Evolutionary conservation across 352 stramenopile species (phyloP).

Genomic region (Globisporangium irregulare): DNA sequence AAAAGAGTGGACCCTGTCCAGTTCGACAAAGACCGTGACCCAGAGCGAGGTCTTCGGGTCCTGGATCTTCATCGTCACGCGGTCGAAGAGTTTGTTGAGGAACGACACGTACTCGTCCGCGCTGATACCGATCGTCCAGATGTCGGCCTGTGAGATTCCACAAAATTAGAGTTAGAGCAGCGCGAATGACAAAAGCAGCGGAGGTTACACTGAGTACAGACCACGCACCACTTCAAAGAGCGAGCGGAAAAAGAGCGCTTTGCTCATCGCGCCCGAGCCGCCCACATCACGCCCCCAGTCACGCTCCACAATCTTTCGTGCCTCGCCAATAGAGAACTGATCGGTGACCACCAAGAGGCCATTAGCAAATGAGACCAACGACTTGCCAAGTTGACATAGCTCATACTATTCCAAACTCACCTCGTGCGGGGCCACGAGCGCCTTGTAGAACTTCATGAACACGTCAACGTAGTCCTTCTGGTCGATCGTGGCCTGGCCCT

Average conservation of each 20-base stretch:
- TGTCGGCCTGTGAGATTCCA: slow-evolving; percentile 41
- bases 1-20: slow-evolving; percentile 70
- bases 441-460: slow-evolving; percentile 85
- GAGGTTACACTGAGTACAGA: too few species aligned
- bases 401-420: slow-evolving; percentile 8
- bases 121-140: slow-evolving; percentile 73
- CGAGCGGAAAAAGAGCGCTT: slow-evolving; percentile 51
- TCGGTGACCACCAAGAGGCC: not conserved
- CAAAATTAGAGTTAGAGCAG: not conserved
- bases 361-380: not conserved
- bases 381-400: not conserved
- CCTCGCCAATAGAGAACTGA: slow-evolving; percentile 68
- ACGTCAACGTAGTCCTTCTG: slow-evolving; percentile 68
- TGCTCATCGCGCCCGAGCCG: slow-evolving; percentile 47
- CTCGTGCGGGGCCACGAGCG: slow-evolving; percentile 59
- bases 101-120: slow-evolving; percentile 62
- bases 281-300: slow-evolving; percentile 68
- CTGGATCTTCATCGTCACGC: slow-evolving; percentile 73
- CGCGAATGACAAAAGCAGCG: not conserved
- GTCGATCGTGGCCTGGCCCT: slow-evolving; percentile 39
- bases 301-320: slow-evolving; percentile 67
- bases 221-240: slow-evolving; percentile 69
- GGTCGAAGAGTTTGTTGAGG: slow-evolving; percentile 72
- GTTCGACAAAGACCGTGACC: slow-evolving; percentile 69
- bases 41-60: slow-evolving; percentile 63